Conservation (phyloP, 176 grass and related monocot species). For the Juncus inflexus region DNA sequence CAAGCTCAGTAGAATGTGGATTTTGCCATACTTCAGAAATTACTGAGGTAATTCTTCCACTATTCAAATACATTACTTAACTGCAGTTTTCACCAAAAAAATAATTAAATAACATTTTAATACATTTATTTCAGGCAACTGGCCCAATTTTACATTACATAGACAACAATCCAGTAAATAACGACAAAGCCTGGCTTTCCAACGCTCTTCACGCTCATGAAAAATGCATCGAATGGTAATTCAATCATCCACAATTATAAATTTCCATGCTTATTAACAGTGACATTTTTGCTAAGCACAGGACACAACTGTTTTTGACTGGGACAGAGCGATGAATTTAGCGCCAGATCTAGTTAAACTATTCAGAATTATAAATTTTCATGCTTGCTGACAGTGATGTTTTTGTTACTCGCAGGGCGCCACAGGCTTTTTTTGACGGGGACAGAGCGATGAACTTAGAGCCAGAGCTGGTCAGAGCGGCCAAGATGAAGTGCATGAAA, state of each 20-base stretch:
- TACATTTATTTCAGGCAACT: conserved; percentile 41
- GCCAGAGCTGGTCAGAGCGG: conserved; percentile 63
- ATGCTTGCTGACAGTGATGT: background rate
- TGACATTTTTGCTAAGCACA: too few relatives aligned
- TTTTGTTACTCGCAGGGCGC: conserved; percentile 44
- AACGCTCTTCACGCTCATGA: conserved; percentile 76
- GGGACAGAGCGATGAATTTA: background rate
- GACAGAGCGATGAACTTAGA: conserved; percentile 69
- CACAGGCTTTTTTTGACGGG: conserved; percentile 78
- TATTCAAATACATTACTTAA: background rate
- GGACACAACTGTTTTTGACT: background rate
- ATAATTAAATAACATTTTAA: conserved; percentile 18
- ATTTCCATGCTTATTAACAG: background rate
- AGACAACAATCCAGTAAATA: conserved; percentile 42
- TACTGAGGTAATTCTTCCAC: conserved; percentile 40
- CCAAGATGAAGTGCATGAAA: conserved; percentile 88
- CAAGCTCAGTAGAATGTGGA: conserved; percentile 41
- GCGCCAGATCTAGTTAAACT: conserved; percentile 22
- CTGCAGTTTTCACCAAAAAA: background rate
- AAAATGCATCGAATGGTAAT: conserved; percentile 92
- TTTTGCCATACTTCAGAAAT: conserved; percentile 65
- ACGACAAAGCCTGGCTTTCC: conserved; percentile 54
- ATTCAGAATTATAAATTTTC: background rate
- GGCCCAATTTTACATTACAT: conserved; percentile 71
- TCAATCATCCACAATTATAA: background rate